Evolutionary conservation across 1,139 yeast species (phyloP).

Genomic region (Meyerozyma carpophila): DNA sequence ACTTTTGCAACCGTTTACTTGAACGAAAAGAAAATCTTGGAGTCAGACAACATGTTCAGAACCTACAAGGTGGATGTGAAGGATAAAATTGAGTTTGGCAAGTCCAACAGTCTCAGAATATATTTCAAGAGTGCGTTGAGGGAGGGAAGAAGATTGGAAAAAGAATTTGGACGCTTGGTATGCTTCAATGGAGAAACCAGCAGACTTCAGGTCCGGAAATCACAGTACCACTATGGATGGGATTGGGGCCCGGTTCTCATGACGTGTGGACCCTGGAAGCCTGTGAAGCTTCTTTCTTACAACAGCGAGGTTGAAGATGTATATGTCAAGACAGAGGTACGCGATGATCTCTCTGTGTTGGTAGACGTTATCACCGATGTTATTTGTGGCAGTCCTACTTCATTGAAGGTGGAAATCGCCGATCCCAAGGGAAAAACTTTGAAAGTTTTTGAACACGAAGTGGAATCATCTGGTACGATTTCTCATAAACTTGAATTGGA

Average conservation of each 20-base stretch:
- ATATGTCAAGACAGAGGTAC: slow-evolving; percentile 16
- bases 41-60: slow-evolving; percentile 4
- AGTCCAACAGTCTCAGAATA: slow-evolving; percentile 15
- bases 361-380: slow-evolving; percentile 12
- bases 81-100: not conserved
- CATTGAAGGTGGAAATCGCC: slow-evolving; percentile 5
- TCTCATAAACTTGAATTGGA: slow-evolving; percentile 5
- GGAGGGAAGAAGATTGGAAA: slow-evolving; percentile 16
- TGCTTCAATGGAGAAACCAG: slow-evolving; percentile 37
- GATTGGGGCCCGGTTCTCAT: slow-evolving; percentile 52
- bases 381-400: slow-evolving; percentile 2
- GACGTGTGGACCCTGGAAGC: slow-evolving; percentile 44
- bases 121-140: slow-evolving; percentile 18
- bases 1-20: slow-evolving; percentile 3
- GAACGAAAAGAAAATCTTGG: not conserved
- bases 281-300: slow-evolving; percentile 27
- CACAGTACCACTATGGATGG: slow-evolving; percentile 56
- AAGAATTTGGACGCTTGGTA: slow-evolving; percentile 13
- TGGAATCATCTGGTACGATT: slow-evolving; percentile 1
- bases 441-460: not conserved
- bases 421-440: slow-evolving; percentile 1
- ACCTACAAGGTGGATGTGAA: not conserved
- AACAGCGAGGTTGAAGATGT: slow-evolving; percentile 14
- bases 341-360: slow-evolving; percentile 9
- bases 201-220: slow-evolving; percentile 42